Conservation (phyloP, 768 basidiomycete genomes). For the Leccinum uliginosum region DNA sequence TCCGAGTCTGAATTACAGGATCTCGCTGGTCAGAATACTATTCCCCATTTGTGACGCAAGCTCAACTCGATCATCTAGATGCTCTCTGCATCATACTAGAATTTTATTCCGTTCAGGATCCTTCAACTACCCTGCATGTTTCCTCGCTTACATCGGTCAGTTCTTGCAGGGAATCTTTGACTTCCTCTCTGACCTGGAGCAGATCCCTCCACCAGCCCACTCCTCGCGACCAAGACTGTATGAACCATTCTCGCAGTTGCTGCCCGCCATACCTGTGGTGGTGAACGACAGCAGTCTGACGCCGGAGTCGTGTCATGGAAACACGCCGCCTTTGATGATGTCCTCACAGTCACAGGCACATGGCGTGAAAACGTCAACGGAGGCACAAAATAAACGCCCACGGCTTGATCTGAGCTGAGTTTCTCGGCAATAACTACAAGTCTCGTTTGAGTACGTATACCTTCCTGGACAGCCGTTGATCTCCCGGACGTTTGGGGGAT, state of each 20-base stretch:
- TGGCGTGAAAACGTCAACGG: conserved; percentile 9
- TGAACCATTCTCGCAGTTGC: conserved; percentile 35
- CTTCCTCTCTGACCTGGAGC: conserved; percentile 8
- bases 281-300: conserved; percentile 41
- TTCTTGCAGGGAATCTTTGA: conserved; percentile 9
- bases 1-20: conserved; percentile 51
- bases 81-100: conserved; percentile 63
- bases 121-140: conserved; percentile 46
- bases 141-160: conserved; percentile 47
- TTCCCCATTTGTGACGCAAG: neutral
- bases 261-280: conserved; percentile 19
- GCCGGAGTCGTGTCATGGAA: conserved; percentile 60
- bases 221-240: conserved; percentile 38
- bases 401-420: conserved; percentile 30
- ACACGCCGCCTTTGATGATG: conserved; percentile 42
- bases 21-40: conserved; percentile 51
- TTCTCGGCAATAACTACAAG: neutral
- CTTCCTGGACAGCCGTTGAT: neutral
- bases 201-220: conserved; percentile 50
- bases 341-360: conserved; percentile 15
- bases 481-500: neutral
- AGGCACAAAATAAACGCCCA: conserved; percentile 15
- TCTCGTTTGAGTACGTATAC: neutral
- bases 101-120: conserved; percentile 66
- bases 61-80: conserved; percentile 38